phyloP scores from a whole-genome alignment of 1,284 basidiomycete species.

The Volvariella surrecta region DNA sequence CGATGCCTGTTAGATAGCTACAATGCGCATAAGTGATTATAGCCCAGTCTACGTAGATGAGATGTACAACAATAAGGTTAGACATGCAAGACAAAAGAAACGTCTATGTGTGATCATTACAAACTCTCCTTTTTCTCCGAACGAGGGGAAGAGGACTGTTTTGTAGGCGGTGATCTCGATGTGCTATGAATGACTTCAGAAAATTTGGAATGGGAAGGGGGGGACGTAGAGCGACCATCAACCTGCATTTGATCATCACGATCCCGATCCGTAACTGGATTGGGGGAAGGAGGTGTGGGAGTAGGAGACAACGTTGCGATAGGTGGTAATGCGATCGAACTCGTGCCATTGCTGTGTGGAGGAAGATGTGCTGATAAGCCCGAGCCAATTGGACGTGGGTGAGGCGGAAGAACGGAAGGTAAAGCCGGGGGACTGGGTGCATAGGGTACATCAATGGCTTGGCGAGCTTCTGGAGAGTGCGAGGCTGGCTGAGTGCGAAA shows the following conservation, averaged over 20 bases:
- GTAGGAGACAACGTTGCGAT: constrained; percentile 58
- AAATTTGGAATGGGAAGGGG: constrained; percentile 39
- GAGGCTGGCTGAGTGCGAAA: constrained; percentile 63
- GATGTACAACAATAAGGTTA: constrained; percentile 1
- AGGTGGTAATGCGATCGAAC: constrained; percentile 43
- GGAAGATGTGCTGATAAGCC: constrained; percentile 27
- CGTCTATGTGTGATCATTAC: constrained; percentile 7
- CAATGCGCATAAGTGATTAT: no score
- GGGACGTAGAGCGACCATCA: constrained; percentile 35
- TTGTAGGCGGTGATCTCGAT: constrained; percentile 30
- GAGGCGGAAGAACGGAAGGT: constrained; percentile 53
- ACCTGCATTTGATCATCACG: constrained; percentile 46
- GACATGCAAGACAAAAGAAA: constrained; percentile 9
- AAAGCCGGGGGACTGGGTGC: constrained; percentile 42
- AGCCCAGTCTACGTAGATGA: no score
- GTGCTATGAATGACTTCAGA: constrained; percentile 31
- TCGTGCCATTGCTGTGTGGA: constrained; percentile 19
- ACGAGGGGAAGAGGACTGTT: constrained; percentile 38
- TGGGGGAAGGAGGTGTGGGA: constrained; percentile 44
- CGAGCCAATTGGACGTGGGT: constrained; percentile 61
- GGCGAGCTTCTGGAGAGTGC: constrained; percentile 53
- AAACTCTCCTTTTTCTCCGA: constrained; percentile 25
- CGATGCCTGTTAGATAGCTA: no score
- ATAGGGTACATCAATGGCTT: constrained; percentile 30
- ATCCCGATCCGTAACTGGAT: constrained; percentile 22